Conservation (phyloP, 495 filamentous ascomycete genomes). For the Daldinia childiae region DNA sequence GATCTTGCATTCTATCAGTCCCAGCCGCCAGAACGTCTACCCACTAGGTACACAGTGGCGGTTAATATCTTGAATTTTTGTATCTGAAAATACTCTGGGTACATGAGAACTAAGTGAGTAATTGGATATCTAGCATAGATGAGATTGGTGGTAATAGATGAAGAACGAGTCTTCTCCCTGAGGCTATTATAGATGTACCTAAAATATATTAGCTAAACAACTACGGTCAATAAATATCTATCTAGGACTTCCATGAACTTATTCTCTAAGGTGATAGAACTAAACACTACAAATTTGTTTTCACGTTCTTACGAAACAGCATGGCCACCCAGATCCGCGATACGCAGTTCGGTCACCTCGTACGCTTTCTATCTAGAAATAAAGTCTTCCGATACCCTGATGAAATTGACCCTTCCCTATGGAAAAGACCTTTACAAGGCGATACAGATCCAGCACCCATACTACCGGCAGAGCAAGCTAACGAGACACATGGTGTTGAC, state of each 20-base stretch:
- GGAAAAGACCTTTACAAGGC: background rate
- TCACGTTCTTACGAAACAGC: background rate
- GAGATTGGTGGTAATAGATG: background rate
- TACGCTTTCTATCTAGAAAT: slow-evolving; percentile 27
- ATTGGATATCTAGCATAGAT: background rate
- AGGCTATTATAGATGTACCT: background rate
- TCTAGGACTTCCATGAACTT: background rate
- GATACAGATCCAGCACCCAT: background rate
- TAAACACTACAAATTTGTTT: background rate
- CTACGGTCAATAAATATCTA: background rate
- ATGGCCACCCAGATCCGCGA: slow-evolving; percentile 29
- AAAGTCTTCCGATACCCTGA: slow-evolving; percentile 14
- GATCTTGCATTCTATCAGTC: slow-evolving; percentile 8
- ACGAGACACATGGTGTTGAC: background rate
- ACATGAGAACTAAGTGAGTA: background rate
- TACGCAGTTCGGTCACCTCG: slow-evolving; percentile 35
- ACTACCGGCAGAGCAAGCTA: background rate
- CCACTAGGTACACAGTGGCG: background rate
- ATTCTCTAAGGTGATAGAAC: background rate
- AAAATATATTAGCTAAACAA: background rate
- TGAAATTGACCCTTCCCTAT: background rate
- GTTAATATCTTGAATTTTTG: background rate
- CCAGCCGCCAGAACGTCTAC: background rate
- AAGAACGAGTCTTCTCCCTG: background rate
- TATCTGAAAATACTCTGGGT: background rate